phyloP scores from a whole-genome alignment of 2,329 filamentous ascomycete species.

The Aspergillus sojae region DNA sequence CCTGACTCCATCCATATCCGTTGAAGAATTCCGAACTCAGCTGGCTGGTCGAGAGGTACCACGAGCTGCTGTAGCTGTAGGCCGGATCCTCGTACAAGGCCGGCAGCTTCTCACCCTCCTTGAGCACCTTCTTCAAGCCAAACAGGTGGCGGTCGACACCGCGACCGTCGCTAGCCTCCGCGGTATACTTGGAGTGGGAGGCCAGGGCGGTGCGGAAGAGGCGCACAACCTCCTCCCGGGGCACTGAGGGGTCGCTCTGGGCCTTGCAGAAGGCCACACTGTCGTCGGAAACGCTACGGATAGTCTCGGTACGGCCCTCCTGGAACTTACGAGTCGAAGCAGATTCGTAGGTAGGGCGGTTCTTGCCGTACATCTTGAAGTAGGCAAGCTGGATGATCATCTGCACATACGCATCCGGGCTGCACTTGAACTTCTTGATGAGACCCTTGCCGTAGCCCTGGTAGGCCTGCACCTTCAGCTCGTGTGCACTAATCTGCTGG shows the following conservation, averaged over 20 bases:
- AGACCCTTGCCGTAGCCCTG: slow-evolving; percentile 97
- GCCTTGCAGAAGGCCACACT: slow-evolving; percentile 86
- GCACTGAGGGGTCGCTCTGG: slow-evolving; percentile 70
- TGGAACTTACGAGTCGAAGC: slow-evolving; percentile 95
- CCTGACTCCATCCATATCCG: slow-evolving; percentile 98
- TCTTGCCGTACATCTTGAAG: slow-evolving; percentile 98
- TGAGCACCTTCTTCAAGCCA: slow-evolving; percentile 87
- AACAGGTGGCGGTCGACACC: slow-evolving; percentile 97
- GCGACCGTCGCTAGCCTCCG: slow-evolving; percentile 84
- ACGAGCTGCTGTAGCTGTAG: slow-evolving; percentile 78
- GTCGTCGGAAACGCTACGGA: slow-evolving; percentile 87
- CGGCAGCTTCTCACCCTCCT: slow-evolving; percentile 78
- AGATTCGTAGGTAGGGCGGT: slow-evolving; percentile 95
- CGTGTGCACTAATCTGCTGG: slow-evolving; percentile 79
- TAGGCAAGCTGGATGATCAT: slow-evolving; percentile 99
- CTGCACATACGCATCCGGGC: slow-evolving; percentile 95
- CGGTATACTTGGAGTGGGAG: slow-evolving; percentile 87
- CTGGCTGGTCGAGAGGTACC: slow-evolving; percentile 88
- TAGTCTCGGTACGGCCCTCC: slow-evolving; percentile 93
- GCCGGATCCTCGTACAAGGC: slow-evolving; percentile 85
- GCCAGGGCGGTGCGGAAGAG: slow-evolving; percentile 81
- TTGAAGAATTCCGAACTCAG: slow-evolving; percentile 97
- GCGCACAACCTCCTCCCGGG: slow-evolving; percentile 67
- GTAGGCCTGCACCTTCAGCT: slow-evolving; percentile 92
- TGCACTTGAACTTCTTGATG: slow-evolving; percentile 99